Evolutionary conservation across 179 eudicot genomes (phyloP).

Genomic region (Patellifolia procumbens): DNA sequence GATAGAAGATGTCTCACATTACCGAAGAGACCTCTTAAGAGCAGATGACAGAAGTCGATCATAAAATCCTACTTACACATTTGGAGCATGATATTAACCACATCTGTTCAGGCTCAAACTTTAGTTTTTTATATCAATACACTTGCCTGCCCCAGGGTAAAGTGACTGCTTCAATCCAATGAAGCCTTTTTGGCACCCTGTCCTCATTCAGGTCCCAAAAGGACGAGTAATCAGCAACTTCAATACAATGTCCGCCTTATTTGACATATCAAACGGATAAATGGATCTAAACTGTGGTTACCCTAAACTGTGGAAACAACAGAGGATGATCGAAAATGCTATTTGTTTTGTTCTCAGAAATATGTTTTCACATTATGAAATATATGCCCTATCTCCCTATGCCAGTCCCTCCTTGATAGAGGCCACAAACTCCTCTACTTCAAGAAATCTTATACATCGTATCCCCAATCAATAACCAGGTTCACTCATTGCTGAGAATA

Average conservation of each 20-base stretch:
- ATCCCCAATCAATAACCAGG: conserved; percentile 2
- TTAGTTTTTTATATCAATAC: background rate
- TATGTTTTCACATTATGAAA: background rate
- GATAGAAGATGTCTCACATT: background rate
- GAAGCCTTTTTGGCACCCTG: background rate
- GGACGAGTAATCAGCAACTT: background rate
- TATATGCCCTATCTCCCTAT: background rate
- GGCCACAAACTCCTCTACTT: background rate
- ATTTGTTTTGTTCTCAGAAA: background rate
- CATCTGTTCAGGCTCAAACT: background rate
- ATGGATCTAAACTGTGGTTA: background rate
- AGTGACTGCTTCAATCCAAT: conserved; percentile 4
- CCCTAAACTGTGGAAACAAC: background rate
- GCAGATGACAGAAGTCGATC: background rate
- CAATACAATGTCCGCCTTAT: background rate
- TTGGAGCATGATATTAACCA: background rate
- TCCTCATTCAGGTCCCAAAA: background rate
- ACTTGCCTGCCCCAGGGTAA: background rate
- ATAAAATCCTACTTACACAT: background rate
- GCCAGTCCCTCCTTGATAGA: background rate
- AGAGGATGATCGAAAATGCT: background rate
- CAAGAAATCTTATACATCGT: background rate
- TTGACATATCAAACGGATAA: too few relatives aligned
- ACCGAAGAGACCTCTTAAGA: background rate
- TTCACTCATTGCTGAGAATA: background rate